Percentiles rank a stretch among this genome's conserved stretches.
phyloP scores from a whole-genome alignment of 352 stramenopile species.

The Phytophthora cactorum region DNA sequence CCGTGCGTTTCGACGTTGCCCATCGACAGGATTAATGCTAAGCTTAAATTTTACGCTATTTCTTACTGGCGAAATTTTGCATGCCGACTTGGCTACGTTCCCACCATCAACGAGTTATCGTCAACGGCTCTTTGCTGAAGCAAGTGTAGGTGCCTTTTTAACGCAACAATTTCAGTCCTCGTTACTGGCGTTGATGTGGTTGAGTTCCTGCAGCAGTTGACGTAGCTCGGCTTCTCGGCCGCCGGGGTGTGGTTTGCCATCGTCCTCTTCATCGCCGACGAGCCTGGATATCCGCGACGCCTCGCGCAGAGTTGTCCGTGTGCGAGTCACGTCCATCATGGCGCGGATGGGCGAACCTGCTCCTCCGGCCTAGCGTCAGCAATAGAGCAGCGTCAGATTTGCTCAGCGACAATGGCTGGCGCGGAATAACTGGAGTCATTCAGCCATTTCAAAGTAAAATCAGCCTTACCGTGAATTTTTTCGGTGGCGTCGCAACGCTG shows the following conservation, averaged over 20 bases:
- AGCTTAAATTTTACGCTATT: conserved; percentile 16
- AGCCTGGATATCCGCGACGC: conserved; percentile 30
- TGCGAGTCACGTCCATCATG: conserved; percentile 24
- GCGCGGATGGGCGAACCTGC: conserved; percentile 23
- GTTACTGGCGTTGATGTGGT: conserved; percentile 23
- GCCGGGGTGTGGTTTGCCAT: not conserved
- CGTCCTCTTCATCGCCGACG: not conserved
- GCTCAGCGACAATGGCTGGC: not conserved
- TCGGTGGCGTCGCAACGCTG: conserved; percentile 13
- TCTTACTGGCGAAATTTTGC: conserved; percentile 18
- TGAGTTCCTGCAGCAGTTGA: conserved; percentile 47
- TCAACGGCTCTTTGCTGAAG: not conserved
- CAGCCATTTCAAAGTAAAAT: conserved; percentile 12
- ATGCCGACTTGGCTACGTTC: conserved; percentile 14
- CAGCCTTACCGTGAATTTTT: conserved; percentile 24
- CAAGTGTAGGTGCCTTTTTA: not conserved
- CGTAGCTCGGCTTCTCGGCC: conserved; percentile 47
- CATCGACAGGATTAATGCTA: conserved; percentile 18
- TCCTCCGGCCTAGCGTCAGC: conserved; percentile 18
- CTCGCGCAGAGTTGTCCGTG: conserved; percentile 21
- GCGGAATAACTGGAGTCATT: conserved; percentile 12
- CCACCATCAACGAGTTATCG: conserved; percentile 1
- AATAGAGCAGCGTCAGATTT: conserved; percentile 16
- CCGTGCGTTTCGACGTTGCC: conserved; percentile 16
- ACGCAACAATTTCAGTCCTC: conserved; percentile 8